Evolutionary conservation across 164 flowering plant genomes (phyloP).

Genomic region (Vitis labrusca): DNA sequence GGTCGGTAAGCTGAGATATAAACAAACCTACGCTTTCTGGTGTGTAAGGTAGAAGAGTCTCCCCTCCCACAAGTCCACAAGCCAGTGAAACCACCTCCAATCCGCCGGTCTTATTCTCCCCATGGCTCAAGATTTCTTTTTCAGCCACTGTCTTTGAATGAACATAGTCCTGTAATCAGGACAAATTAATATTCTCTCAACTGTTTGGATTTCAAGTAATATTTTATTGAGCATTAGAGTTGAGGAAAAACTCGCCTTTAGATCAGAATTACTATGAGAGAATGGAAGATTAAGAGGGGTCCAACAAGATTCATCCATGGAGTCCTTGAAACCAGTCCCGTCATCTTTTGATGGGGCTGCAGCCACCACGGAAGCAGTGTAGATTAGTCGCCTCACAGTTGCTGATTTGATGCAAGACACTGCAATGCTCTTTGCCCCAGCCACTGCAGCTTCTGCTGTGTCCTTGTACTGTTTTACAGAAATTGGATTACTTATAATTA

Average conservation of each 20-base stretch:
- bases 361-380: slow-evolving; percentile 40
- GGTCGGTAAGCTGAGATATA: slow-evolving; percentile 18
- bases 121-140: slow-evolving; percentile 32
- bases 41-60: slow-evolving; percentile 22
- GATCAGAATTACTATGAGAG: slow-evolving; percentile 2
- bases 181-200: no score
- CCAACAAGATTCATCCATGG: slow-evolving; percentile 52
- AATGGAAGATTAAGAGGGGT: slow-evolving; percentile 31
- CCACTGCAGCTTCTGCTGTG: slow-evolving; percentile 39
- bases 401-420: slow-evolving; percentile 36
- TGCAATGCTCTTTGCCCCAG: slow-evolving; percentile 29
- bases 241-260: no score
- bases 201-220: no score
- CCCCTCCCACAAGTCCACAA: slow-evolving; percentile 54
- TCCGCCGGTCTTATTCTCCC: background rate
- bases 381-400: slow-evolving; percentile 47
- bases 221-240: no score
- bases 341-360: slow-evolving; percentile 31
- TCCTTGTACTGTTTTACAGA: slow-evolving; percentile 37
- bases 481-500: no score
- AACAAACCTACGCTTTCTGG: slow-evolving; percentile 13
- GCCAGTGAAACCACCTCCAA: slow-evolving; percentile 42
- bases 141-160: slow-evolving; percentile 44
- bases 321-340: slow-evolving; percentile 30
- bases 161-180: no score